Evolutionary conservation across 257 asterid species (phyloP).

Genomic region (Nicotiana tomentosiformis): DNA sequence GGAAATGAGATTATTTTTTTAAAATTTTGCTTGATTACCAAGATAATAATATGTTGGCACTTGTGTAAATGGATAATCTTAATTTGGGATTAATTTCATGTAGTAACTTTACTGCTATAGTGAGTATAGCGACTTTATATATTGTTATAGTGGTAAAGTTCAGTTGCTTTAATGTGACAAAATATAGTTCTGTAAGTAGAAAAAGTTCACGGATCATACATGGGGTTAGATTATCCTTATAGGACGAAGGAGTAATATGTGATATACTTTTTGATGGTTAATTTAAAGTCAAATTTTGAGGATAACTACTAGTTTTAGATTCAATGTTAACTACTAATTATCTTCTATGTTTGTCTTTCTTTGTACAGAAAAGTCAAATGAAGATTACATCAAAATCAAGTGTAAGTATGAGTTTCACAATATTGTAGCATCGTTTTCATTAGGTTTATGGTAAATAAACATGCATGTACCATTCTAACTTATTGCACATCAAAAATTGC

Average conservation of each 20-base stretch:
- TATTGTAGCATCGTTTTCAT: neutral
- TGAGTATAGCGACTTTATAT: too few species aligned
- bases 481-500: neutral
- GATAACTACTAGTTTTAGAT: neutral
- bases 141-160: neutral
- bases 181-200: too few species aligned
- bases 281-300: neutral
- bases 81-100: neutral
- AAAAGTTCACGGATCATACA: too few species aligned
- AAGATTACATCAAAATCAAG: conserved; percentile 42
- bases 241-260: neutral
- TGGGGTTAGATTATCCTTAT: too few species aligned
- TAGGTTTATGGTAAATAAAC: neutral
- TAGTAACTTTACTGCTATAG: neutral
- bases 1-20: neutral
- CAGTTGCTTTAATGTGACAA: neutral
- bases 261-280: neutral
- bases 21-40: neutral
- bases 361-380: conserved; percentile 33
- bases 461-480: neutral
- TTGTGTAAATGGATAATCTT: neutral
- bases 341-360: neutral
- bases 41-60: neutral
- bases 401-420: conserved; percentile 29
- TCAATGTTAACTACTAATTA: neutral